Percentiles rank a stretch among this genome's conserved stretches.
These are phyloP conservation scores for Clonostachys rosea DNA, from an alignment of 2,329 filamentous ascomycete species.

Conservation along the genomic window DNA sequence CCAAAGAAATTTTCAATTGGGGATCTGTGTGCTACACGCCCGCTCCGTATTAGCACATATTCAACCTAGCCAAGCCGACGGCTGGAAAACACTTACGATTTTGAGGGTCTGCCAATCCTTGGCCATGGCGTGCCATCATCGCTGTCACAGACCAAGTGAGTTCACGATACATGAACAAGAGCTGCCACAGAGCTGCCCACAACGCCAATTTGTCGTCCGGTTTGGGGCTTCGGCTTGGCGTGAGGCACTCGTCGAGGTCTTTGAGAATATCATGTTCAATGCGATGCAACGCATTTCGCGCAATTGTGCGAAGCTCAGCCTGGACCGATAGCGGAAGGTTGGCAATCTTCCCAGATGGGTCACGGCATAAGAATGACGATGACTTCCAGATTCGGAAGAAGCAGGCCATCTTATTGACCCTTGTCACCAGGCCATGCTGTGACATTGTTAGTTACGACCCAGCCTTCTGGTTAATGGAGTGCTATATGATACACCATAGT, in stretches of 20 bases:
- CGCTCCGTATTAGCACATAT: not conserved
- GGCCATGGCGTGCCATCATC: conserved; percentile 15
- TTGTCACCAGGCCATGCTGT: conserved; percentile 33
- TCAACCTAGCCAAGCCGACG: not conserved
- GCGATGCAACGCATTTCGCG: conserved; percentile 25
- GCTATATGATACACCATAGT: conserved; percentile 2
- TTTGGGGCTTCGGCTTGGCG: conserved; percentile 19
- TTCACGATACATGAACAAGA: conserved; percentile 43
- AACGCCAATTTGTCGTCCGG: conserved; percentile 33
- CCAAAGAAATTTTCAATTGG: conserved; percentile 23
- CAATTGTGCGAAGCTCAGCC: conserved; percentile 31
- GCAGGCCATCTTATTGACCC: conserved; percentile 40
- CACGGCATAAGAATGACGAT: conserved; percentile 32
- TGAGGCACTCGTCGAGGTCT: conserved; percentile 24
- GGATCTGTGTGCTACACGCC: not conserved
- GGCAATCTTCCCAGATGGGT: conserved; percentile 27
- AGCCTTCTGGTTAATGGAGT: not conserved
- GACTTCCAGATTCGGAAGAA: conserved; percentile 45
- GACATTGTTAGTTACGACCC: not conserved
- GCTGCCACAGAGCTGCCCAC: conserved; percentile 44
- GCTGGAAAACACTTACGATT: not conserved
- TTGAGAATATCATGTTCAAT: conserved; percentile 32
- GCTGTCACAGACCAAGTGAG: conserved; percentile 16
- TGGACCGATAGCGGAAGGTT: conserved; percentile 32
- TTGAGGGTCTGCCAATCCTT: not conserved